Evolutionary conservation across 2,329 filamentous ascomycete genomes (phyloP).

Genomic region (Diaporthe australafricana): DNA sequence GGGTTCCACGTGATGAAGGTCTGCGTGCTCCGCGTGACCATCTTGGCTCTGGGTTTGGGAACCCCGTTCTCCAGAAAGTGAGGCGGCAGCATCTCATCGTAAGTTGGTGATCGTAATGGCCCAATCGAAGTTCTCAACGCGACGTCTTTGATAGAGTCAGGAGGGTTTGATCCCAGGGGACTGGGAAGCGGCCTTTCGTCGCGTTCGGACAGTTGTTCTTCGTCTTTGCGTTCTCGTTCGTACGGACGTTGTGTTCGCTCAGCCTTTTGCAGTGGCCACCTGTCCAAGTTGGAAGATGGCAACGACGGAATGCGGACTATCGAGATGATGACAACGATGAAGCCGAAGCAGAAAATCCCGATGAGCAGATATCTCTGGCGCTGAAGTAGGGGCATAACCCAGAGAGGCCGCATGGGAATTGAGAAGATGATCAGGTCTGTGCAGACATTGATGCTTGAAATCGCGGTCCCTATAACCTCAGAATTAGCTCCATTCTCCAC

Average conservation of each 20-base stretch:
- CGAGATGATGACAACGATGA: slow-evolving; percentile 30
- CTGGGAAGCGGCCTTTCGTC: not conserved
- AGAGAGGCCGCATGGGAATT: slow-evolving; percentile 15
- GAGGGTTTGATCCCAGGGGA: not conserved
- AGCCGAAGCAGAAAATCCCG: slow-evolving; percentile 30
- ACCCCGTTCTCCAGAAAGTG: not conserved
- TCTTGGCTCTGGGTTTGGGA: not conserved
- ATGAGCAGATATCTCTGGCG: slow-evolving; percentile 29
- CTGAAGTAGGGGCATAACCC: slow-evolving; percentile 12
- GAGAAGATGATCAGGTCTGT: slow-evolving; percentile 22
- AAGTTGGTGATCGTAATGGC: not conserved
- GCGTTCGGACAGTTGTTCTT: not conserved
- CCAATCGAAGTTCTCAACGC: not conserved
- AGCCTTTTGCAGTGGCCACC: not conserved
- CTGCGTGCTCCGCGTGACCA: not conserved
- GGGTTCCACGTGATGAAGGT: not conserved
- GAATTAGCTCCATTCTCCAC: not conserved
- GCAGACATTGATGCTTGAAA: slow-evolving; percentile 20
- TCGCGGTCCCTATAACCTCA: not conserved
- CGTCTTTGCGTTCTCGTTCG: too few relatives aligned
- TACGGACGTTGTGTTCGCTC: too few relatives aligned
- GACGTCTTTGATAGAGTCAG: not conserved
- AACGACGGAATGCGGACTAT: slow-evolving; percentile 12
- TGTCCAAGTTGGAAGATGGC: not conserved
- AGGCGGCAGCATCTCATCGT: not conserved